Conservation (phyloP, 345 rosid genomes). For the Pistacia atlantica region DNA sequence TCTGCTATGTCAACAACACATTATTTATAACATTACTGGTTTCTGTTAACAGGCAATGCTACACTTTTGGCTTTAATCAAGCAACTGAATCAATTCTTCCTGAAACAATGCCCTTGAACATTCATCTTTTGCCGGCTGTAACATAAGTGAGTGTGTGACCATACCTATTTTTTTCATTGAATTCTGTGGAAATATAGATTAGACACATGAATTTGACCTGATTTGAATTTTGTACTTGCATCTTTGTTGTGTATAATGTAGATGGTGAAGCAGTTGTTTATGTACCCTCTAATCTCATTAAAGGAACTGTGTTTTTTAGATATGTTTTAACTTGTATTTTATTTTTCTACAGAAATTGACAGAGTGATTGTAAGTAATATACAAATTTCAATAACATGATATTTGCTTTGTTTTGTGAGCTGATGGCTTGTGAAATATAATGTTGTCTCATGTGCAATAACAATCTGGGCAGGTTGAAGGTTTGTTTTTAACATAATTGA, state of each 20-base stretch:
- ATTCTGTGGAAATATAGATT: background rate
- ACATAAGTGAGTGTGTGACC: background rate
- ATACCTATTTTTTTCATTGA: background rate
- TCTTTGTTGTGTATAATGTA: background rate
- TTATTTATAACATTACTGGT: constrained; percentile 13
- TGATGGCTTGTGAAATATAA: background rate
- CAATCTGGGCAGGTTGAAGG: too few relatives aligned
- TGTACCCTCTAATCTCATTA: background rate
- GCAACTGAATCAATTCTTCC: constrained; percentile 10
- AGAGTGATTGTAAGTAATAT: background rate
- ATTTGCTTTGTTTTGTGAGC: constrained; percentile 4
- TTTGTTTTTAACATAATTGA: background rate
- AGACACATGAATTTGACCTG: background rate
- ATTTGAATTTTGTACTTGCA: too few relatives aligned
- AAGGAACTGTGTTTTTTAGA: background rate
- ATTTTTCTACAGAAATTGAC: background rate
- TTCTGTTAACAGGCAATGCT: constrained; percentile 70
- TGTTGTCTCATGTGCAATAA: background rate
- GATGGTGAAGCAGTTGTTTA: background rate
- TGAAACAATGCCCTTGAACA: background rate
- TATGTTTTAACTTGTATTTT: background rate
- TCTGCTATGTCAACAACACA: background rate
- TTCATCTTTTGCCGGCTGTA: background rate
- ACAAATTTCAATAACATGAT: background rate
- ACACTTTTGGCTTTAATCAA: constrained; percentile 69